A percentile compares a stretch with the other conserved stretches of the same genome.
Evolutionary conservation across 768 basidiomycete species (phyloP).

Genomic region (Boletellus ananas): DNA sequence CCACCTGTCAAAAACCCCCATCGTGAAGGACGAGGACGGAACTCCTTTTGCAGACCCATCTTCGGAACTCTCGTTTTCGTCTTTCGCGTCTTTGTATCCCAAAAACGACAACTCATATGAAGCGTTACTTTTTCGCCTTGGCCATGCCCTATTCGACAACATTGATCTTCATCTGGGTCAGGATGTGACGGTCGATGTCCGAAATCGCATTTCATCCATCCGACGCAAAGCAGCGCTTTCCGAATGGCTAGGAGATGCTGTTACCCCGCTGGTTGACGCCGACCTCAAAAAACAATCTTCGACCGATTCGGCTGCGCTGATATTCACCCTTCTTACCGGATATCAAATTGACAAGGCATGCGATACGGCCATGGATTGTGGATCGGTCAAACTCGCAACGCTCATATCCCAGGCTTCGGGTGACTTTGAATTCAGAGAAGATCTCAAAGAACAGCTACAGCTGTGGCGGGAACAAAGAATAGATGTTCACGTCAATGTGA

Average conservation of each 20-base stretch:
- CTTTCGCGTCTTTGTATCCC: slow-evolving; percentile 71
- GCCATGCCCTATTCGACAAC: slow-evolving; percentile 83
- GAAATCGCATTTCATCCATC: slow-evolving; percentile 55
- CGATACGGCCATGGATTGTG: slow-evolving; percentile 65
- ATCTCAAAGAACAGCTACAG: slow-evolving; percentile 69
- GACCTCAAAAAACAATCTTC: slow-evolving; percentile 55
- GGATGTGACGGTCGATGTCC: slow-evolving; percentile 55
- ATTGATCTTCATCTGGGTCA: slow-evolving; percentile 60
- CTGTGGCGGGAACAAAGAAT: slow-evolving; percentile 80
- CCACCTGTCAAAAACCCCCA: slow-evolving; percentile 70
- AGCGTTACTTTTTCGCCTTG: slow-evolving; percentile 83
- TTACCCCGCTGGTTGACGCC: slow-evolving; percentile 65
- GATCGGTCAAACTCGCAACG: slow-evolving; percentile 82
- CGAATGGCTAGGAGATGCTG: slow-evolving; percentile 76
- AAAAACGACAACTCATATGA: slow-evolving; percentile 68
- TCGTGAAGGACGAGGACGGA: slow-evolving; percentile 64
- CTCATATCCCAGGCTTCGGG: slow-evolving; percentile 85
- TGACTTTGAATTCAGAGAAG: slow-evolving; percentile 66
- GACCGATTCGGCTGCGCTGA: slow-evolving; percentile 43
- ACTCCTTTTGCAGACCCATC: slow-evolving; percentile 68
- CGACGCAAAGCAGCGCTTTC: slow-evolving; percentile 79
- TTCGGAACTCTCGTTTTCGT: slow-evolving; percentile 65
- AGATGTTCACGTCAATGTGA: slow-evolving; percentile 62
- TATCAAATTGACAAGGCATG: slow-evolving; percentile 86
- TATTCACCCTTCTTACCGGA: slow-evolving; percentile 81